Percentiles rank a stretch among this genome's conserved stretches.
phyloP scores from a whole-genome alignment of 2,329 filamentous ascomycete species.

The Leptographium wingfieldii region DNA sequence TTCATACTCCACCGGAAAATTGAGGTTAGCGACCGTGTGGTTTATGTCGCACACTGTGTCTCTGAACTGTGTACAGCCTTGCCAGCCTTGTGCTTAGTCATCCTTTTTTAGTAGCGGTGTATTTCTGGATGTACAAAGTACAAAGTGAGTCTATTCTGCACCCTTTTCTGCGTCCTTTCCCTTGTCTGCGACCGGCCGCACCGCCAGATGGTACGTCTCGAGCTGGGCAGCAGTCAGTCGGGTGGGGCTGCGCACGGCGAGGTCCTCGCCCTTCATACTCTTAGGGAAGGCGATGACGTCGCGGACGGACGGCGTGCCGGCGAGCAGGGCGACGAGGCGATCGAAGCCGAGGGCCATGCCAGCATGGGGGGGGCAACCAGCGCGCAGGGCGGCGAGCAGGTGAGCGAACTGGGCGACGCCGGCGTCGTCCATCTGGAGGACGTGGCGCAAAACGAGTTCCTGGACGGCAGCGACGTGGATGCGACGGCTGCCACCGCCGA shows the following conservation, averaged over 20 bases:
- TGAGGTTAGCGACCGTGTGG: too few species aligned
- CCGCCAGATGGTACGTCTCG: conserved; percentile 30
- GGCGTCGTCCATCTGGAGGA: conserved; percentile 63
- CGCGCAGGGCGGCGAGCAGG: conserved; percentile 65
- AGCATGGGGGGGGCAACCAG: conserved; percentile 88
- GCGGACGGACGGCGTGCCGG: conserved; percentile 61
- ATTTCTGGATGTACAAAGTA: too few species aligned
- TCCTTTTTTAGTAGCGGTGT: not conserved
- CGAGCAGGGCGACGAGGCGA: conserved; percentile 67
- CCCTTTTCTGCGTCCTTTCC: too few species aligned
- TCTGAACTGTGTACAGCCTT: too few species aligned
- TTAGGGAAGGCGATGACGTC: conserved; percentile 98
- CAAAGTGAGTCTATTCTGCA: too few species aligned
- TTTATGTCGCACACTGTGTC: too few species aligned
- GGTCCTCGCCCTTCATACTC: conserved; percentile 77
- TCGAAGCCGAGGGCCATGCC: conserved; percentile 92
- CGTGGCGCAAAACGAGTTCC: conserved; percentile 69
- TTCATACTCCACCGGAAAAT: not conserved
- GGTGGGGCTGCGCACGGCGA: conserved; percentile 67
- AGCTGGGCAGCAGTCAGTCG: conserved; percentile 46
- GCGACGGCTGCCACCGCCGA: conserved; percentile 84
- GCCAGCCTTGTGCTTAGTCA: too few species aligned
- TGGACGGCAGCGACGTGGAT: conserved; percentile 80
- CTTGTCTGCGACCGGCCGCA: conserved; percentile 1
- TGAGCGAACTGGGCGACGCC: conserved; percentile 75